Evolutionary conservation across 345 rosid genomes (phyloP).

Genomic region (Murraya koenigii): DNA sequence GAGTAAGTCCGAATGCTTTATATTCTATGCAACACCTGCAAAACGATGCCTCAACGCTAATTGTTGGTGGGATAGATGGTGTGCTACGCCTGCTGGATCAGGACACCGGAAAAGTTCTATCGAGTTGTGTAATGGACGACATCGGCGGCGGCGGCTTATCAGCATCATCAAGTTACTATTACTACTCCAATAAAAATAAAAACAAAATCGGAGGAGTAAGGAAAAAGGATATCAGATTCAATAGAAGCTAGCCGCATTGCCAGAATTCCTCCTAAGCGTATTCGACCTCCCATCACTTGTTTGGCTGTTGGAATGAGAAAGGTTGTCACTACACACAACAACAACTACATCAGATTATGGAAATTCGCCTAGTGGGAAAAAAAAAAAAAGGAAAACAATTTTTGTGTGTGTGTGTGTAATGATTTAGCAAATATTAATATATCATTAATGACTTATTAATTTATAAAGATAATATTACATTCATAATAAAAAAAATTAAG

Average conservation of each 20-base stretch:
- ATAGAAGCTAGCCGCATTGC: constrained; percentile 33
- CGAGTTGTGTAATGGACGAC: constrained; percentile 45
- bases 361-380: constrained; percentile 28
- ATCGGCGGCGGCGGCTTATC: background rate
- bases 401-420: too few species aligned
- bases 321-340: constrained; percentile 62
- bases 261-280: constrained; percentile 49
- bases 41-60: constrained; percentile 47
- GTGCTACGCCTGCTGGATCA: constrained; percentile 68
- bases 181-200: constrained; percentile 22
- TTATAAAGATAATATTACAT: too few species aligned
- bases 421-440: too few species aligned
- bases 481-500: too few species aligned
- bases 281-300: constrained; percentile 63
- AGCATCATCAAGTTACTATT: background rate
- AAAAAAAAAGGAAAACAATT: too few species aligned
- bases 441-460: too few species aligned
- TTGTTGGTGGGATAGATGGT: constrained; percentile 82
- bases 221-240: constrained; percentile 32
- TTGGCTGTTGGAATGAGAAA: constrained; percentile 84
- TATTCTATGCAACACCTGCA: constrained; percentile 60
- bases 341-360: constrained; percentile 62
- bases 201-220: constrained; percentile 32
- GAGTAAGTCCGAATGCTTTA: constrained; percentile 69
- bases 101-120: constrained; percentile 48